These are phyloP conservation scores for Russula ochroleuca DNA, from an alignment of 768 basidiomycete species.

Conservation along the genomic window DNA sequence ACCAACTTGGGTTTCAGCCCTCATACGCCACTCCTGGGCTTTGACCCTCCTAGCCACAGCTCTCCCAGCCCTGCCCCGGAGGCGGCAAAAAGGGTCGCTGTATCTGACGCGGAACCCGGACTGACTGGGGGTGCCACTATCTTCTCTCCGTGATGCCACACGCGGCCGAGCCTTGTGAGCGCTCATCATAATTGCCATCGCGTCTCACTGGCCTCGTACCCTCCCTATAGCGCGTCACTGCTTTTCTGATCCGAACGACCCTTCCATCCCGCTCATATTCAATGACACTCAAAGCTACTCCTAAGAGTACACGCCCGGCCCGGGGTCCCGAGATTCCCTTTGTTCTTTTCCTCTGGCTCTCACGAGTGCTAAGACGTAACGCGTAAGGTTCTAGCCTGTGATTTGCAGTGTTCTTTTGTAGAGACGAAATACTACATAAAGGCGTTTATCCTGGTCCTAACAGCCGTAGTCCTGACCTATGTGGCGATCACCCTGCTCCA, in stretches of 20 bases:
- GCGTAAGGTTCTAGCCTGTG: no score
- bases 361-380: not conserved
- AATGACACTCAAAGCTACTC: constrained; percentile 9
- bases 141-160: not conserved
- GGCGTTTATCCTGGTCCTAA: not conserved
- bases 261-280: not conserved
- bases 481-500: not conserved
- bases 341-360: not conserved
- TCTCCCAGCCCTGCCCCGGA: no score
- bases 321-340: not conserved
- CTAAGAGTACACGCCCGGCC: not conserved
- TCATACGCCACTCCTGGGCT: no score
- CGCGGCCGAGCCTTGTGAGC: not conserved
- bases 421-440: not conserved
- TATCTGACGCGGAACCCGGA: not conserved
- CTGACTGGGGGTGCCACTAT: not conserved
- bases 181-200: not conserved
- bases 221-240: not conserved
- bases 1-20: no score
- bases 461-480: constrained; percentile 8
- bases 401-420: not conserved
- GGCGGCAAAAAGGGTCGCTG: not conserved
- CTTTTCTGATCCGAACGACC: not conserved
- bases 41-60: no score
- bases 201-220: not conserved